Evolutionary conservation across 2,329 filamentous ascomycete species (phyloP).

Genomic region (Trichoderma sp.): DNA sequence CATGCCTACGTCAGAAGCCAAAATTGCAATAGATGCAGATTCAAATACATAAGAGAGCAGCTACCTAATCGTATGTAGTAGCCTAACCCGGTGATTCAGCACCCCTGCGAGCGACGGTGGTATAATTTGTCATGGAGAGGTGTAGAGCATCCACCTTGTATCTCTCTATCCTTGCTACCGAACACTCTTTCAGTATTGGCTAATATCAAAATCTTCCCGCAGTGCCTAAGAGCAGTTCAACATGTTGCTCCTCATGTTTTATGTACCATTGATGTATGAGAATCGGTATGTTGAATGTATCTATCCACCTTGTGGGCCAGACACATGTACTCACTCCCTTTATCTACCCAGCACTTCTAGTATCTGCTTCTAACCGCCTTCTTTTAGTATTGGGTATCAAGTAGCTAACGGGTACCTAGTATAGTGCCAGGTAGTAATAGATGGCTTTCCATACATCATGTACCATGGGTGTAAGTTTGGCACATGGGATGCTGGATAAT

Average conservation of each 20-base stretch:
- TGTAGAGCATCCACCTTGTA: not conserved
- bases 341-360: not conserved
- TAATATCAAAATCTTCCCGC: not conserved
- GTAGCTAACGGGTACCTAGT: not conserved
- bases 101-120: not conserved
- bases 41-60: not conserved
- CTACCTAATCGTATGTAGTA: not conserved
- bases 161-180: not conserved
- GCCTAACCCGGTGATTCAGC: not conserved
- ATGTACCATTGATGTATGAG: not conserved
- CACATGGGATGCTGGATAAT: not conserved
- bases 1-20: not conserved
- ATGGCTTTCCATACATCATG: not conserved
- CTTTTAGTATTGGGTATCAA: not conserved
- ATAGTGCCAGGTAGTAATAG: not conserved
- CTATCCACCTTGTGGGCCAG: not conserved
- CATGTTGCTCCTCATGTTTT: not conserved
- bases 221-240: not conserved
- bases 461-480: not conserved
- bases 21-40: not conserved
- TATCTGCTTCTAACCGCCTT: not conserved
- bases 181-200: not conserved
- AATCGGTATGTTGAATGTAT: not conserved
- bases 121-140: not conserved
- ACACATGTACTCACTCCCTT: not conserved